Percentiles rank a stretch among this genome's conserved stretches.
phyloP scores from a whole-genome alignment of 2,329 filamentous ascomycete genomes.

The Lachnellula arida region DNA sequence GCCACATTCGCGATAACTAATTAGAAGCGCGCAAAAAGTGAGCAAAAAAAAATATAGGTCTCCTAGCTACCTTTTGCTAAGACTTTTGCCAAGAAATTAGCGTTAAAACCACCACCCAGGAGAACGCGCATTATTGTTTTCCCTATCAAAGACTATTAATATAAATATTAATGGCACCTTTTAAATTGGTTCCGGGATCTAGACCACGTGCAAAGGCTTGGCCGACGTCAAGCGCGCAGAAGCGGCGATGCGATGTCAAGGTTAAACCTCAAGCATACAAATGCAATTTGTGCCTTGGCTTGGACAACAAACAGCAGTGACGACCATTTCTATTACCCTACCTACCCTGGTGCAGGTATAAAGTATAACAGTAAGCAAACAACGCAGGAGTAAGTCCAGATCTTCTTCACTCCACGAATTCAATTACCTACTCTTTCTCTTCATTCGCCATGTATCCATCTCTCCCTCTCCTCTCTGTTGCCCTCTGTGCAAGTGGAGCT shows the following conservation, averaged over 20 bases:
- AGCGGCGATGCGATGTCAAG: neutral
- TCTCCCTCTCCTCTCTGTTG: conserved; percentile 8
- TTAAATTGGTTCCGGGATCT: neutral
- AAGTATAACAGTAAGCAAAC: neutral
- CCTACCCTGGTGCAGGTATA: neutral
- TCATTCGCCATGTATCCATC: conserved; percentile 9
- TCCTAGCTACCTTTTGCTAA: too few relatives aligned
- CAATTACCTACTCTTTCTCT: neutral
- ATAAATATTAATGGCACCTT: too few relatives aligned
- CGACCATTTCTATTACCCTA: neutral
- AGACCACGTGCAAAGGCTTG: neutral
- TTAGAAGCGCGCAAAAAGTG: too few relatives aligned
- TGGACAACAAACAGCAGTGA: too few relatives aligned
- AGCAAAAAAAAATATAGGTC: too few relatives aligned
- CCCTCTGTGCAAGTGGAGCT: conserved; percentile 7
- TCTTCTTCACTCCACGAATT: neutral
- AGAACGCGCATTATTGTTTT: too few relatives aligned
- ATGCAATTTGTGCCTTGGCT: neutral
- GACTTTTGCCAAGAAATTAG: too few relatives aligned
- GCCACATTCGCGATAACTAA: too few relatives aligned
- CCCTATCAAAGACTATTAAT: too few relatives aligned
- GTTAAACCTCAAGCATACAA: neutral
- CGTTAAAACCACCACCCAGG: too few relatives aligned
- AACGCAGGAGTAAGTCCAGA: neutral
- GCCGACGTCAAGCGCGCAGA: neutral